phyloP scores from a whole-genome alignment of 208 protist genomes.

The Tritrichomonas musculus region DNA sequence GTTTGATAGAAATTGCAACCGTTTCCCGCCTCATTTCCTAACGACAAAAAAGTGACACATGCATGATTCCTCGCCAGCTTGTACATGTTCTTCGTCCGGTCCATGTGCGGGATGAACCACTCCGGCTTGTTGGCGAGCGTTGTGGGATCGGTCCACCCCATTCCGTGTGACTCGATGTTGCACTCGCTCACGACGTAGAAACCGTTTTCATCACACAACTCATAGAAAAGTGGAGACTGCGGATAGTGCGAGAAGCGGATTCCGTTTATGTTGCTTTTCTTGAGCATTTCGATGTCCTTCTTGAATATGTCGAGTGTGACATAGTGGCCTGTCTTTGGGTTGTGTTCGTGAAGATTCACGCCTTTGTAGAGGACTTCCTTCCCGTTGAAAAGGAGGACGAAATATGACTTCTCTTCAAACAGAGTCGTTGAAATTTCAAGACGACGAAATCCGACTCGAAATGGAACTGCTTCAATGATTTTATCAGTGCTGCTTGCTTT shows the following conservation, averaged over 20 bases:
- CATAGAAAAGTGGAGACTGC: constrained; percentile 43
- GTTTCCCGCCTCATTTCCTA: constrained; percentile 53
- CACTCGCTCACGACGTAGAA: constrained; percentile 54
- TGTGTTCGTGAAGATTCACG: constrained; percentile 52
- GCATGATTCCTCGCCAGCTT: constrained; percentile 43
- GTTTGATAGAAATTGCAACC: constrained; percentile 33
- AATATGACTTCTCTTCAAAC: too few relatives aligned
- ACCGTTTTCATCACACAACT: constrained; percentile 48
- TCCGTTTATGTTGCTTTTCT: constrained; percentile 53
- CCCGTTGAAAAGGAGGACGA: constrained; percentile 34
- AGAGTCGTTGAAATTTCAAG: background rate
- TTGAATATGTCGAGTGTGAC: constrained; percentile 38
- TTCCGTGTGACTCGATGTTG: constrained; percentile 56
- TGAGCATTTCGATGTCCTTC: constrained; percentile 47
- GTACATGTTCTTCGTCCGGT: constrained; percentile 40
- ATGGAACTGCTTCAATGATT: constrained; percentile 27
- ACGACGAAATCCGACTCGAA: constrained; percentile 40
- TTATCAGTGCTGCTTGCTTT: background rate
- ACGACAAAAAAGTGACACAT: constrained; percentile 53
- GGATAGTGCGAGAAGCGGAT: constrained; percentile 55
- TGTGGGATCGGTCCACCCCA: background rate
- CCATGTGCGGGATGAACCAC: constrained; percentile 38
- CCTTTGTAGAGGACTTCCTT: constrained; percentile 35
- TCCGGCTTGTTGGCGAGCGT: constrained; percentile 29
- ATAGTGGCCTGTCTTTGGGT: constrained; percentile 9